A percentile compares a stretch with the other conserved stretches of the same genome.
Conservation (phyloP, 108 stramenopile genomes). For the Aurantiochytrium sp. region DNA sequence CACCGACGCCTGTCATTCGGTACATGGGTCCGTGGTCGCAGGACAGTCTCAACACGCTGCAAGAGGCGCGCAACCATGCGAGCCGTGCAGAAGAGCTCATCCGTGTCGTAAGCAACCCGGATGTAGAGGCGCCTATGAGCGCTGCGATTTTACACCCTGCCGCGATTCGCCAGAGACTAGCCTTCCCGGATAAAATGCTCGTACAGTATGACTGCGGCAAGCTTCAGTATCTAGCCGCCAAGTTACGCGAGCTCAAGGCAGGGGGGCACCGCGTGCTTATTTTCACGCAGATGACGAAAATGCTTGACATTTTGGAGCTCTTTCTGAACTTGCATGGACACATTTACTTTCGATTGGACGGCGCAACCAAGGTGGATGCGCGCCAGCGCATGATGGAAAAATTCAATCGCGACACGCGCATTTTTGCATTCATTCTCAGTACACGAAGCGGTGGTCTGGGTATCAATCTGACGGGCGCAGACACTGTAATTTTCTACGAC, state of each 20-base stretch:
- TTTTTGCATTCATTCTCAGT: constrained; percentile 53
- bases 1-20: neutral
- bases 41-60: neutral
- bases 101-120: neutral
- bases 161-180: neutral
- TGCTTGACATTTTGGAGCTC: constrained; percentile 63
- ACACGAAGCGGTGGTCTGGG: constrained; percentile 55
- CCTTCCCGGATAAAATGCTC: constrained; percentile 85
- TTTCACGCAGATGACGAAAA: constrained; percentile 57
- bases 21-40: neutral
- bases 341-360: constrained; percentile 53
- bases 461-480: constrained; percentile 56
- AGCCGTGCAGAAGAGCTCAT: neutral
- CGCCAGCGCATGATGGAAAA: constrained; percentile 36
- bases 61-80: neutral
- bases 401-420: constrained; percentile 43
- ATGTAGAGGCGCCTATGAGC: neutral
- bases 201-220: constrained; percentile 93
- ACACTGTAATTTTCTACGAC: constrained; percentile 57
- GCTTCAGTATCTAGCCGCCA: constrained; percentile 77
- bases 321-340: constrained; percentile 54
- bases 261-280: constrained; percentile 42
- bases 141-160: neutral
- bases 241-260: constrained; percentile 63
- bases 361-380: constrained; percentile 34